Base-by-base conservation (phyloP, 805 yeast genomes). In the Yarrowia sp. region DNA sequence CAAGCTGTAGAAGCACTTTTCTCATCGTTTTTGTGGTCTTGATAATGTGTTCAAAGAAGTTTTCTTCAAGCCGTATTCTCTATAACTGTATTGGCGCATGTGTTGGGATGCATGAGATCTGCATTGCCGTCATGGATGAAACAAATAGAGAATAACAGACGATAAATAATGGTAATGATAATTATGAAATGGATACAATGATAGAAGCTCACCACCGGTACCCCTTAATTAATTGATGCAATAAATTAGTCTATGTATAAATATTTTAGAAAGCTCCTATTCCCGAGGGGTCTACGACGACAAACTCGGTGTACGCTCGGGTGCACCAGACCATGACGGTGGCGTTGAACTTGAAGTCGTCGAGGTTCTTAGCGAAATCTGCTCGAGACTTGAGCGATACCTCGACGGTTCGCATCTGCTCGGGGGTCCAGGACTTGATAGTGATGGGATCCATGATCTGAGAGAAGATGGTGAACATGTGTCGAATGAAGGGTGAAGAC, bases 341-440 rank as follows among this genome's bases (percentile, higher is more conserved):
- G 33, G 42, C 39, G 19, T 55, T 55, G 47, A 55, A 55, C 47
- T 55, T 55, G 39, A 55, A 40, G 39, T 55, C 63, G 40, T 55
- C 38, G 39, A 40, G 9, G 24, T 30, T 42, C 12, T n/a, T 13
- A 15, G 40, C 38, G 3, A 7, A 6, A 3, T 55, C 63, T 6
- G 38, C n/a, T 9, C 63, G 63, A 6, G 47, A 40, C 38, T 30
- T 39, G 13, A 55, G 30, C 7, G 63, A 15, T 15, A 19, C 0
- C 6, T 55, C 63, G 3, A 24, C 30, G 2, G 24, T 3, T 1
- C 24, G 24, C 24, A 20, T 2, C 20, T 24, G 24, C 13, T 42
- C 47, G 12, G 63, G 9, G 1, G 19, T 55, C 63, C 63, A 55
- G 3, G 47, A 3, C 39, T n/a, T 5, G 14, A 12, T 12, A 20